Conservation (phyloP, 306 rosid genomes). For the Delonix regia region DNA sequence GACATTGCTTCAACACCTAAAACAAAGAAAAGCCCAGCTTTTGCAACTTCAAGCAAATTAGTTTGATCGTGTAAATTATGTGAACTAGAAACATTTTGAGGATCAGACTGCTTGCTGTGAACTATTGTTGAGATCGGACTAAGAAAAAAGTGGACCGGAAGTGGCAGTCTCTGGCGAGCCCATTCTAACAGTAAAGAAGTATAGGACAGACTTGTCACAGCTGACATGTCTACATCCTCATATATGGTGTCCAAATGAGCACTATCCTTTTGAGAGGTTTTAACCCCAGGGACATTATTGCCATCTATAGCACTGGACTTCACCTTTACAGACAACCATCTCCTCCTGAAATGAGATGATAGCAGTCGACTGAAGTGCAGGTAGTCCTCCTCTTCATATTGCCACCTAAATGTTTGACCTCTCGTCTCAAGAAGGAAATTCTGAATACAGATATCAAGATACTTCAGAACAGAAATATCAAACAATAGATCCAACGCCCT, state of each 20-base stretch:
- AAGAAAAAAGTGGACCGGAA: constrained; percentile 79
- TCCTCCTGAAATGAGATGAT: constrained; percentile 74
- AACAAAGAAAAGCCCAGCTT: constrained; percentile 81
- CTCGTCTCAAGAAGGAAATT: constrained; percentile 51
- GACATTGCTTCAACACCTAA: constrained; percentile 86
- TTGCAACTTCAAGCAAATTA: constrained; percentile 67
- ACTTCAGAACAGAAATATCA: constrained; percentile 60
- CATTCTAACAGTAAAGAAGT: constrained; percentile 65
- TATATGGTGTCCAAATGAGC: constrained; percentile 66
- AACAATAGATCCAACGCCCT: constrained; percentile 63
- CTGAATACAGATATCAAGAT: constrained; percentile 60
- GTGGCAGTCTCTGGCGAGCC: constrained; percentile 91
- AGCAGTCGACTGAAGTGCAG: constrained; percentile 58
- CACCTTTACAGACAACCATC: constrained; percentile 81
- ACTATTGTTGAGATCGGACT: constrained; percentile 82
- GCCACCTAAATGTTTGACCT: constrained; percentile 59
- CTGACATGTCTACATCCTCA: constrained; percentile 69
- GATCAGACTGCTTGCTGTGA: constrained; percentile 55
- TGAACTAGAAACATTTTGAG: constrained; percentile 46
- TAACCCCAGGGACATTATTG: constrained; percentile 39
- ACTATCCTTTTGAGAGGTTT: constrained; percentile 47
- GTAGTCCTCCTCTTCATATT: constrained; percentile 71
- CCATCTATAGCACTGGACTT: constrained; percentile 47
- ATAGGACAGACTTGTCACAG: constrained; percentile 35
- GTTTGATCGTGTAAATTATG: constrained; percentile 42